Base-by-base conservation (phyloP, 2,329 filamentous ascomycete genomes). In the Pseudocercospora vitis region DNA sequence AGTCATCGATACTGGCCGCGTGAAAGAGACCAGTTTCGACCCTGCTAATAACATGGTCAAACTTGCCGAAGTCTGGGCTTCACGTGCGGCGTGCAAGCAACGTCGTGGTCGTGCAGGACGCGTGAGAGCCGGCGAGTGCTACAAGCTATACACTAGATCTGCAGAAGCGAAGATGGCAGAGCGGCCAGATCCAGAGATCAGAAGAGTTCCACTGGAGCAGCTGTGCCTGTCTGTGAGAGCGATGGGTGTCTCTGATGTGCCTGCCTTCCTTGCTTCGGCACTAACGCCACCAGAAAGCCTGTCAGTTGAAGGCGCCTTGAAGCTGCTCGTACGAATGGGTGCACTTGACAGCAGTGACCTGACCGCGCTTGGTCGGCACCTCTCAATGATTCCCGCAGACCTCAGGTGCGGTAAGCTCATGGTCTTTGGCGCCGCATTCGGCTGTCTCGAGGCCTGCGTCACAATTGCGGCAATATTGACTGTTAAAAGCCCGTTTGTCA, bases 1-100 rank as follows among this genome's bases (percentile, higher is more conserved):
- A 2, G 94, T 99, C 40, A 92, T 99, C 59, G 94, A 99, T 70
- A 94, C 88, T 8, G 94, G 94, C 23, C 86, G 90, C 49, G 94
- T 99, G 55, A 99, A 99, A 68, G 92, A 99, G 72, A 99, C 91
- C 0, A 92, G 89, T 68, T 97, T 91, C 65, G 94, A 97, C 69
- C 84, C 90, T 0, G 82, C 87, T 58, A 95, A 87, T 69, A 96
- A 96, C 68, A 96, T 97, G 85, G 87, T 95, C 37, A 91, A 89
- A 65, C 82, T 99, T 1, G 88, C 92, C 63, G 94, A 99, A 74
- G 91, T 90, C 0, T 99, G 91, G 91, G 94, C 91, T 0, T 97
- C 92, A 1, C 84, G 85, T 33, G 92, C 94, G 7, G 92, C 94
- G 3, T 96, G 91, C 70, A 96, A 96, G 72, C 94, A 99, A 70